These are phyloP conservation scores for Cymodocea nodosa DNA, from an alignment of 116 monocot species.

Conservation along the genomic window DNA sequence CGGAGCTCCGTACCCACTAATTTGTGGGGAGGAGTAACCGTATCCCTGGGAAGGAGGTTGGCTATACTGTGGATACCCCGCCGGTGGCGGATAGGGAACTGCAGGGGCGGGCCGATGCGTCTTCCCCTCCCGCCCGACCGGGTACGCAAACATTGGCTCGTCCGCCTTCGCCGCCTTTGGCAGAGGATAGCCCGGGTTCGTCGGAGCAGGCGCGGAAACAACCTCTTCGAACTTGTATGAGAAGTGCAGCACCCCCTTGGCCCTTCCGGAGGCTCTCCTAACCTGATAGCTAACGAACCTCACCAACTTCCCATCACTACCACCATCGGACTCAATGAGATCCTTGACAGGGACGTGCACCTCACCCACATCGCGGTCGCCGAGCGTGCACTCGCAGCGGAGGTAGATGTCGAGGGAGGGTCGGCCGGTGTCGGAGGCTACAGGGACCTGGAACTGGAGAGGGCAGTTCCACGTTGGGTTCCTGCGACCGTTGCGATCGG, in stretches of 20 bases:
- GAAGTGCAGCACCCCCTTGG: slow-evolving; percentile 23
- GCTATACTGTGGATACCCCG: not conserved
- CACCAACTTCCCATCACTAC: not conserved
- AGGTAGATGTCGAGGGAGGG: slow-evolving; percentile 23
- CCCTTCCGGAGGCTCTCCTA: slow-evolving; percentile 11
- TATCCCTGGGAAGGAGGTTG: no score
- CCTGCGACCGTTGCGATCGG: slow-evolving; percentile 20
- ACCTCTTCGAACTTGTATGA: slow-evolving; percentile 25
- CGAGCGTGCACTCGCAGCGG: slow-evolving; percentile 18
- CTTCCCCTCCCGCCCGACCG: slow-evolving; percentile 6
- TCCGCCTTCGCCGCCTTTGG: slow-evolving; percentile 5
- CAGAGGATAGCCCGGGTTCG: not conserved
- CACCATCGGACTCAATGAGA: slow-evolving; percentile 8
- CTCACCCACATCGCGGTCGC: slow-evolving; percentile 26
- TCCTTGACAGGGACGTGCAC: slow-evolving; percentile 26
- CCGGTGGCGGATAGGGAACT: slow-evolving; percentile 2
- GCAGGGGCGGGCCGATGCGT: no score
- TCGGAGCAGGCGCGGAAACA: not conserved
- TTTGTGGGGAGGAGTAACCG: slow-evolving; percentile 6
- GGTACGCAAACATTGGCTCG: slow-evolving; percentile 37
- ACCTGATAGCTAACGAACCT: slow-evolving; percentile 28
- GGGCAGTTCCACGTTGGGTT: slow-evolving; percentile 49
- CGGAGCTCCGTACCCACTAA: slow-evolving; percentile 11
- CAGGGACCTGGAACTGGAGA: slow-evolving; percentile 34
- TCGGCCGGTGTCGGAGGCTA: not conserved